phyloP scores from a whole-genome alignment of 2,329 filamentous ascomycete species.

The Ophiostoma novo-ulmi region DNA sequence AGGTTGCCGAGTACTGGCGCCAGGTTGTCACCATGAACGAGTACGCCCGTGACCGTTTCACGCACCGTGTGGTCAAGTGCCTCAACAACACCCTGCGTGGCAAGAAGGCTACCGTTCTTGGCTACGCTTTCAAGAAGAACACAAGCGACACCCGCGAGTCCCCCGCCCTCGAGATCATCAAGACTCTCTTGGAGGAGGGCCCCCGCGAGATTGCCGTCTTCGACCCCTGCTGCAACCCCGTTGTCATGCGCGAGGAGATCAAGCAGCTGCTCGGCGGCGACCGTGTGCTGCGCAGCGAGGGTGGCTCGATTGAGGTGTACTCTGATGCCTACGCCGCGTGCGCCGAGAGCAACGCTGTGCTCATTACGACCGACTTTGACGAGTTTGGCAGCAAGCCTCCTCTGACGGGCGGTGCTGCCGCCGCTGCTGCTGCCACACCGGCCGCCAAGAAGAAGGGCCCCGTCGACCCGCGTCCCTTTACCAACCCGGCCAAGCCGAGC shows the following conservation, averaged over 20 bases:
- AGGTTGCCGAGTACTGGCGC: slow-evolving; percentile 72
- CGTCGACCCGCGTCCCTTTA: slow-evolving; percentile 46
- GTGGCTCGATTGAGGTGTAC: slow-evolving; percentile 45
- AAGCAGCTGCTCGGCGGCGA: slow-evolving; percentile 39
- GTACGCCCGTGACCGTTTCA: slow-evolving; percentile 65
- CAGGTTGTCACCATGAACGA: slow-evolving; percentile 72
- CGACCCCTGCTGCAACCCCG: slow-evolving; percentile 57
- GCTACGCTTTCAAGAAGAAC: slow-evolving; percentile 76
- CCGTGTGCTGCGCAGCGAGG: slow-evolving; percentile 35
- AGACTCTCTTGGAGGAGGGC: slow-evolving; percentile 58
- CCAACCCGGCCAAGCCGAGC: slow-evolving; percentile 32
- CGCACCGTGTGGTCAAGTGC: slow-evolving; percentile 57
- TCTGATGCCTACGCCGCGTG: slow-evolving; percentile 48
- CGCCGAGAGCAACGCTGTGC: slow-evolving; percentile 44
- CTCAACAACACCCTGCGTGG: slow-evolving; percentile 62
- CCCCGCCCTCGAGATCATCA: slow-evolving; percentile 63
- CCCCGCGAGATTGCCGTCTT: slow-evolving; percentile 62
- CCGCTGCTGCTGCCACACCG: slow-evolving; percentile 28
- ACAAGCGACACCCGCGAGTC: slow-evolving; percentile 70
- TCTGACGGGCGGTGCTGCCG: slow-evolving; percentile 25
- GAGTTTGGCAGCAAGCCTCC: slow-evolving; percentile 43
- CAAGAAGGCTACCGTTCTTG: slow-evolving; percentile 68
- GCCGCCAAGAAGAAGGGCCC: slow-evolving; percentile 32
- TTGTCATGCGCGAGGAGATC: slow-evolving; percentile 49
- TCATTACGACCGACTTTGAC: slow-evolving; percentile 54